A percentile compares a stretch with the other conserved stretches of the same genome.
phyloP scores from a whole-genome alignment of 108 stramenopile genomes.

The Bacterosira constricta region DNA sequence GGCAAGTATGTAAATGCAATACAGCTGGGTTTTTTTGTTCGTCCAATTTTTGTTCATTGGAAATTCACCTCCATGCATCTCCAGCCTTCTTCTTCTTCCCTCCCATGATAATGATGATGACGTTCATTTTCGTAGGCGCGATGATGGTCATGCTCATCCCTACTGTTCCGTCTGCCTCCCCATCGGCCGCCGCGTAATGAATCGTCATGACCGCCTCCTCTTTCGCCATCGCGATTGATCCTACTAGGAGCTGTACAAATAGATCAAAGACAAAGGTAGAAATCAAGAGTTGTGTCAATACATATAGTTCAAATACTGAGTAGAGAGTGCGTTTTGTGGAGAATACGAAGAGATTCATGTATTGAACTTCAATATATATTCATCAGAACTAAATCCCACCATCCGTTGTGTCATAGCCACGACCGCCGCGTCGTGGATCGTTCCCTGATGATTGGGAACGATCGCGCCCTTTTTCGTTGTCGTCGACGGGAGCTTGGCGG shows the following conservation, averaged over 20 bases:
- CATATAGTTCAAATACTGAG: too few species aligned
- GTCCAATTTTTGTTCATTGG: not conserved
- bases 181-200: too few species aligned
- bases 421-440: too few species aligned
- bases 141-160: not conserved
- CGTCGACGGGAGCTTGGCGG: not conserved
- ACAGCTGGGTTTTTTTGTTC: not conserved
- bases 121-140: not conserved
- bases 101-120: not conserved
- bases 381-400: not conserved
- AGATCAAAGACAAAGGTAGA: too few species aligned
- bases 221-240: too few species aligned
- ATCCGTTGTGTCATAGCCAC: not conserved
- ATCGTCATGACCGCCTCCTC: too few species aligned
- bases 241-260: too few species aligned
- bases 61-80: slow-evolving; percentile 44
- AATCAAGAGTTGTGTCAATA: too few species aligned
- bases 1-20: not conserved
- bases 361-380: too few species aligned
- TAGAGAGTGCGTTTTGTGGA: too few species aligned
- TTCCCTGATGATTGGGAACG: not conserved
- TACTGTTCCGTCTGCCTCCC: too few species aligned
- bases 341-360: too few species aligned
- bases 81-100: slow-evolving; percentile 4
- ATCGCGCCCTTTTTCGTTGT: not conserved